Evolutionary conservation across 139 green algal species (phyloP).

Genomic region (Coelastrella sp.): DNA sequence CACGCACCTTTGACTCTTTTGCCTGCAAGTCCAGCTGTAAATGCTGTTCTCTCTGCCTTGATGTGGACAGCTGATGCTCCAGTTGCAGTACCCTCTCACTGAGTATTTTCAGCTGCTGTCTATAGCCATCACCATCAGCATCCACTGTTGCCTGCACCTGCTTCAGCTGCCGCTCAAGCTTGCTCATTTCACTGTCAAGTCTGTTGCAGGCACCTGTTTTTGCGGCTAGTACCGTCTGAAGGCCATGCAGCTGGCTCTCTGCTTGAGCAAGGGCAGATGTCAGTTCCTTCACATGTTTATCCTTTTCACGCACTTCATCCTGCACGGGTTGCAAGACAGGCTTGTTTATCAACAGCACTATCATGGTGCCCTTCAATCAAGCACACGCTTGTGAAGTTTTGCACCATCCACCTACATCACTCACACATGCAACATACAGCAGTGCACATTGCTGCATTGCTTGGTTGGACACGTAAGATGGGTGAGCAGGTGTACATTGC

Average conservation of each 20-base stretch:
- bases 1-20: not conserved
- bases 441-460: too few species aligned
- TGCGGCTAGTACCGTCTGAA: conserved; percentile 14
- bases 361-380: not conserved
- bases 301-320: conserved; percentile 22
- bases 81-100: not conserved
- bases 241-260: conserved; percentile 8
- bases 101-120: not conserved
- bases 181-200: not conserved
- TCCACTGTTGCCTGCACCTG: conserved; percentile 5
- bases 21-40: not conserved
- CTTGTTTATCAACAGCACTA: too few species aligned
- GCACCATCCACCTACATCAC: too few species aligned
- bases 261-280: not conserved
- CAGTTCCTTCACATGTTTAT: not conserved
- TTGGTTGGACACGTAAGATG: too few species aligned
- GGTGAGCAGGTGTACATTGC: too few species aligned
- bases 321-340: not conserved
- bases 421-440: too few species aligned
- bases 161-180: conserved; percentile 16
- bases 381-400: not conserved
- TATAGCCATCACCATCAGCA: not conserved
- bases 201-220: not conserved
- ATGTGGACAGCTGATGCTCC: not conserved
- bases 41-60: not conserved